phyloP scores from a whole-genome alignment of 2,329 filamentous ascomycete genomes.

The Endothia cerciana region DNA sequence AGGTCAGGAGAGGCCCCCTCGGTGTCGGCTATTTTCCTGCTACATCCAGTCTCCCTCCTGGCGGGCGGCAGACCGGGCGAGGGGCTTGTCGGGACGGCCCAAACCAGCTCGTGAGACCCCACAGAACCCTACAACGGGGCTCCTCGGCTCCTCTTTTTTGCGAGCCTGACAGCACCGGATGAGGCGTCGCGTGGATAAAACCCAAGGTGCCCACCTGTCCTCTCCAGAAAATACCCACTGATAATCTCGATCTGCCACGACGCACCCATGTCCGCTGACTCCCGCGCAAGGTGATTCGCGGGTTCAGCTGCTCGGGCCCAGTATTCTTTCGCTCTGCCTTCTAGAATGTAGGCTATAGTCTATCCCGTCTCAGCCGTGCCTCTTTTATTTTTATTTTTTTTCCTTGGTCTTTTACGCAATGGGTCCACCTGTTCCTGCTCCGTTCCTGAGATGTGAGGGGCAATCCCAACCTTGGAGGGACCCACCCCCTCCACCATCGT shows the following conservation, averaged over 20 bases:
- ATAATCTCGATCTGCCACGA: slow-evolving; percentile 26
- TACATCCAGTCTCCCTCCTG: neutral
- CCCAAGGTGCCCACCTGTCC: neutral
- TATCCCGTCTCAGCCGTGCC: neutral
- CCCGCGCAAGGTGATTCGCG: slow-evolving; percentile 24
- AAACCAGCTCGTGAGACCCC: too few species aligned
- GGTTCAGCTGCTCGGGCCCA: slow-evolving; percentile 19
- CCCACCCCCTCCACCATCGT: slow-evolving; percentile 1
- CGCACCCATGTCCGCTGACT: slow-evolving; percentile 22
- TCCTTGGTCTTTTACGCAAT: neutral
- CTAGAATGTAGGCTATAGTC: slow-evolving; percentile 4
- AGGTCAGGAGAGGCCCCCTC: too few species aligned
- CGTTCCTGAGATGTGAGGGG: slow-evolving; percentile 9
- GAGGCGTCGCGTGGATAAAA: slow-evolving; percentile 1
- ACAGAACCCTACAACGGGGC: neutral
- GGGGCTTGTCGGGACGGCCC: too few species aligned
- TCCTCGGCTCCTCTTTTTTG: too few species aligned
- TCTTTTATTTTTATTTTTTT: neutral
- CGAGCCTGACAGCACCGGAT: slow-evolving; percentile 2
- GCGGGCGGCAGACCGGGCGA: neutral
- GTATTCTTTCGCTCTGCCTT: slow-evolving; percentile 1
- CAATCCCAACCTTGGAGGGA: slow-evolving; percentile 3
- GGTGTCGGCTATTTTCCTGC: neutral
- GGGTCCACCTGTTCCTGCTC: slow-evolving; percentile 2
- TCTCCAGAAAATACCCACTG: slow-evolving; percentile 16